Evolutionary conservation across 202 grass and related monocot genomes (phyloP), one percentile per base, ranked within the genome.

Genomic region (Panicum hallii): DNA sequence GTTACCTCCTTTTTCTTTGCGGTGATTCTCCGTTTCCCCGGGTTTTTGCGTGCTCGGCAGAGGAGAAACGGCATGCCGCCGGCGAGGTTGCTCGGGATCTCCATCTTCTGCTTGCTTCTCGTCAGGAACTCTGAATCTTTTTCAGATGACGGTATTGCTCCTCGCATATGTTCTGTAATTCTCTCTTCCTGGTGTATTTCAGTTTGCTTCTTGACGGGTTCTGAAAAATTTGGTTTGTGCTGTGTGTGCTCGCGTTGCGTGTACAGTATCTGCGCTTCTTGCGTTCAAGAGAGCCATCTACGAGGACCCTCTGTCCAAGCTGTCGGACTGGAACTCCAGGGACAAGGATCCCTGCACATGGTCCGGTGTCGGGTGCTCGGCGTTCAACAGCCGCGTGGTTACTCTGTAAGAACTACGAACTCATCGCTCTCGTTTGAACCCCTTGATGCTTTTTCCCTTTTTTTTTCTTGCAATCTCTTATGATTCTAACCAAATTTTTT

Each of bases 321-420:
- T 99, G 46, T 96, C 93, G 9, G 85, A 94, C 72, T 99, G 97
- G 97, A 92, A 93, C 78, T 6, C 84, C 81, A 79, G n/a, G 13
- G 81, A 94, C 49, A 61, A 53, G 74, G 22, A 88, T 68, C 97
- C 88, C 69, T 99, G 97, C 71, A 7, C 11, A 17, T 96, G 93
- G 97, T 80, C 56, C 36, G 93, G 93, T 46, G 90, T 99, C 9
- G 23, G 6, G 0, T 99, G 97, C 88, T 93, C 88, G 12, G 34
- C 55, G 77, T 63, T 70, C 61, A 47, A 92, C 77, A 88, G 61
- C 67, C 87, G 72, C 6, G 97, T 99, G 26, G 88, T 92, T 54
- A 83, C 84, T 15, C 74, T 99, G 97, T 99, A 91, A 92, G 97
- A 76, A 70, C 12, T 28, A 17, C 10, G 4, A 40, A 74, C 48